These are phyloP conservation scores for Amborella trichopoda DNA, from an alignment of 164 flowering plant genomes.

Conservation along the genomic window DNA sequence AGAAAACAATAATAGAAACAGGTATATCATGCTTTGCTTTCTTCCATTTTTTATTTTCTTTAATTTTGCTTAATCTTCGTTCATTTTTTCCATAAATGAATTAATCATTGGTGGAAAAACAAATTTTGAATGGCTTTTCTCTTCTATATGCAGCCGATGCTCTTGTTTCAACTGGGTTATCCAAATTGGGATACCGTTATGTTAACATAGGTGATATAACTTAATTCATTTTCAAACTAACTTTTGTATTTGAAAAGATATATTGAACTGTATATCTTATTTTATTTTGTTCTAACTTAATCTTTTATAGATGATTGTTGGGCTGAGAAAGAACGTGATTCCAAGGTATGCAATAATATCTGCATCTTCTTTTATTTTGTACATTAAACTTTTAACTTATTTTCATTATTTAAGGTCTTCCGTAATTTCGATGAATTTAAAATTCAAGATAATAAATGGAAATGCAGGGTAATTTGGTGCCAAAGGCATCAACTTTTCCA, in stretches of 20 bases:
- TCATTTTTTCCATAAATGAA: neutral
- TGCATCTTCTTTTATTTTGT: too few species aligned
- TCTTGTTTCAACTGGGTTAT: slow-evolving; percentile 44
- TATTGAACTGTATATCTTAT: neutral
- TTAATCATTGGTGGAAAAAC: neutral
- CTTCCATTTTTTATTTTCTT: neutral
- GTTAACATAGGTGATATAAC: slow-evolving; percentile 37
- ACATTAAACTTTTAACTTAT: too few species aligned
- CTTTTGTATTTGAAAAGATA: neutral
- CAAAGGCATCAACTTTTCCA: slow-evolving; percentile 44
- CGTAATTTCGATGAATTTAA: too few species aligned
- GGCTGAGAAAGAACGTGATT: slow-evolving; percentile 48
- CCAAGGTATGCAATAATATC: slow-evolving; percentile 31
- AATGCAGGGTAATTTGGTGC: slow-evolving; percentile 41
- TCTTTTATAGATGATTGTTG: slow-evolving; percentile 54
- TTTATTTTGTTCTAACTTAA: neutral
- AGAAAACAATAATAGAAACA: slow-evolving; percentile 15
- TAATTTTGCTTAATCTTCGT: neutral
- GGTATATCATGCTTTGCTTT: slow-evolving; percentile 4
- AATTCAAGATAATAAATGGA: too few species aligned
- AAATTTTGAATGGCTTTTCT: neutral
- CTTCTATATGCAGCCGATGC: slow-evolving; percentile 40
- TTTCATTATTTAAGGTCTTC: too few species aligned
- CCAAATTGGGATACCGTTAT: slow-evolving; percentile 36
- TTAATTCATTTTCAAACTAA: neutral